phyloP scores from a whole-genome alignment of 73 alveolate species.

The Durusdinium trenchii region DNA sequence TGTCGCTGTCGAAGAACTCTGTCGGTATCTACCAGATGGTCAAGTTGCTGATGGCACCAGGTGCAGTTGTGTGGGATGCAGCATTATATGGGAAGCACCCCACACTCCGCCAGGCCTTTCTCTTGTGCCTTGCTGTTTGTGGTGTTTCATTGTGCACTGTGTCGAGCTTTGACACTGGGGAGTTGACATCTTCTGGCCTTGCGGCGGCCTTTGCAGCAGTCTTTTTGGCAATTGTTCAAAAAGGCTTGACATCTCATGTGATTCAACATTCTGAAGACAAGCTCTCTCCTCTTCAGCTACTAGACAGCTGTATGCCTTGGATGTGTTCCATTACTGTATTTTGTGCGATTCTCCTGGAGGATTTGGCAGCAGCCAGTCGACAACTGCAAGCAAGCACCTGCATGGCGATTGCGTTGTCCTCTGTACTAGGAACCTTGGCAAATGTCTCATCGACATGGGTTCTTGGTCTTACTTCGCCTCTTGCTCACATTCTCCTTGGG shows the following conservation, averaged over 20 bases:
- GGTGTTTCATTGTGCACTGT: conserved; percentile 75
- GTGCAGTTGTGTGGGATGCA: conserved; percentile 66
- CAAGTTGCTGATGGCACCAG: conserved; percentile 74
- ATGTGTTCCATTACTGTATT: conserved; percentile 62
- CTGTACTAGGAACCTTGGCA: conserved; percentile 58
- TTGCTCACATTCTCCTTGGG: conserved; percentile 75
- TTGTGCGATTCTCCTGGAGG: conserved; percentile 71
- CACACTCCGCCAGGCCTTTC: conserved; percentile 1
- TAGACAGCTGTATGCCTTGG: conserved; percentile 85
- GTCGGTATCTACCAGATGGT: conserved; percentile 87
- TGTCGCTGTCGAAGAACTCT: conserved; percentile 66
- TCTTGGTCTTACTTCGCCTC: conserved; percentile 70
- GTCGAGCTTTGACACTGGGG: conserved; percentile 65
- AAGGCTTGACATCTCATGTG: conserved; percentile 50
- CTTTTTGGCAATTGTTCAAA: conserved; percentile 9
- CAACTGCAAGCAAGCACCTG: background rate
- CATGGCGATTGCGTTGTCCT: conserved; percentile 36
- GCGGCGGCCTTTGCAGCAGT: conserved; percentile 31
- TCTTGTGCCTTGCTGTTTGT: conserved; percentile 5
- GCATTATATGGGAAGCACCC: conserved; percentile 47
- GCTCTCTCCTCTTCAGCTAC: conserved; percentile 86
- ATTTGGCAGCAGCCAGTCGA: background rate
- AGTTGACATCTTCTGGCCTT: conserved; percentile 35
- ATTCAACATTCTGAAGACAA: conserved; percentile 27
- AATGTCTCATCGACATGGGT: conserved; percentile 88